Conservation (phyloP, 2,329 filamentous ascomycete genomes). For the Neodidymelliopsis sp. region DNA sequence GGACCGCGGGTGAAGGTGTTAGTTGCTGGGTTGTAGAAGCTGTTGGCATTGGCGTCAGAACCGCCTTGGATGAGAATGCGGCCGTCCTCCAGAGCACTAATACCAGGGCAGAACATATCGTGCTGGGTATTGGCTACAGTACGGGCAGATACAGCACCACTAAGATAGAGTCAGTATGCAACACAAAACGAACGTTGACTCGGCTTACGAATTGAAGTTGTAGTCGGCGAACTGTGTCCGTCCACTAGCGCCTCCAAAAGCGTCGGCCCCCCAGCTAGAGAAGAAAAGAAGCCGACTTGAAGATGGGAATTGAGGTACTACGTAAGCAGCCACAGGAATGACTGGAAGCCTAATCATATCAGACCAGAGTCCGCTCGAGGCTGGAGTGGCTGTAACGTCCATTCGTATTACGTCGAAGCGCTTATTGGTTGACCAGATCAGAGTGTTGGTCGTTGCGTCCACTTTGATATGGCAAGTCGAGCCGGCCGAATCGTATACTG, state of each 20-base stretch:
- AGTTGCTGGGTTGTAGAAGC: slow-evolving; percentile 30
- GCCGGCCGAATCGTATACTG: slow-evolving; percentile 29
- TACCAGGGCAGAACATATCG: slow-evolving; percentile 40
- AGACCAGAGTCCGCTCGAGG: slow-evolving; percentile 33
- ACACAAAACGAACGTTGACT: background rate
- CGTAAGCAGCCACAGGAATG: slow-evolving; percentile 39
- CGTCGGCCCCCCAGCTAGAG: slow-evolving; percentile 37
- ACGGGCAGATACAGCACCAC: slow-evolving; percentile 30
- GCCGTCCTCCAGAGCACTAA: slow-evolving; percentile 34
- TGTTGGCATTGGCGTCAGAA: slow-evolving; percentile 32
- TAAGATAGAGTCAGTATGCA: slow-evolving; percentile 15
- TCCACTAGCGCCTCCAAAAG: slow-evolving; percentile 34
- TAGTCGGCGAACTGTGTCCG: slow-evolving; percentile 37
- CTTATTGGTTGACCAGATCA: slow-evolving; percentile 40
- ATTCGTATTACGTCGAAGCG: slow-evolving; percentile 35
- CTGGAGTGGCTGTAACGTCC: slow-evolving; percentile 21
- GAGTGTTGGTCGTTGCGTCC: slow-evolving; percentile 27
- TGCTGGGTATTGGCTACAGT: slow-evolving; percentile 36
- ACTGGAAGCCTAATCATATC: slow-evolving; percentile 36
- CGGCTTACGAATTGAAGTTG: slow-evolving; percentile 33
- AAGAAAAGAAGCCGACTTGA: slow-evolving; percentile 34
- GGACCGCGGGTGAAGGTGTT: slow-evolving; percentile 29
- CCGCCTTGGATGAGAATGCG: slow-evolving; percentile 36
- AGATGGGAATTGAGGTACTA: slow-evolving; percentile 35
- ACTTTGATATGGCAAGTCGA: slow-evolving; percentile 36